Evolutionary conservation across 306 rosid species (phyloP).

Genomic region (Quillaja saponaria): DNA sequence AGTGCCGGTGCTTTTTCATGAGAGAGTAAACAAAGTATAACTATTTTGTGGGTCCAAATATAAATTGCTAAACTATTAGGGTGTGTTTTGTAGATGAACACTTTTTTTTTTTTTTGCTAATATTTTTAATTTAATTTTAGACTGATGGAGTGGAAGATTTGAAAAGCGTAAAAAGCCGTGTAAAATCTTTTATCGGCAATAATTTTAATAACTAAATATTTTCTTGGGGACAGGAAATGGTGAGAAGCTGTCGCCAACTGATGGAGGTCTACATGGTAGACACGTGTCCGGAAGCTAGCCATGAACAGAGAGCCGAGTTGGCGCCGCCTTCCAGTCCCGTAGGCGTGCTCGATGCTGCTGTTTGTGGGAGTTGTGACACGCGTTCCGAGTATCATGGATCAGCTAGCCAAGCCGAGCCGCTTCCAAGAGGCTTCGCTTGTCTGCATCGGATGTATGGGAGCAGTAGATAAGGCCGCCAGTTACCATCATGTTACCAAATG

Average conservation of each 20-base stretch:
- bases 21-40: conserved; percentile 40
- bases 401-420: conserved; percentile 41
- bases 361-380: conserved; percentile 59
- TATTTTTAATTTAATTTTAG: too few relatives aligned
- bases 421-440: conserved; percentile 43
- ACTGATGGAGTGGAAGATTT: conserved; percentile 23
- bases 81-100: neutral
- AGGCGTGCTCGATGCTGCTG: conserved; percentile 71
- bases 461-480: conserved; percentile 23
- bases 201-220: neutral
- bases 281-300: conserved; percentile 53
- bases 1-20: conserved; percentile 27
- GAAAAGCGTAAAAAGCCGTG: conserved; percentile 40
- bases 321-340: conserved; percentile 59
- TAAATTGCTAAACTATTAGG: neutral
- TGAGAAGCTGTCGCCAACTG: conserved; percentile 80
- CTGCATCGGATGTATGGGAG: conserved; percentile 42
- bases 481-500: neutral
- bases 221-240: conserved; percentile 60
- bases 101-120: neutral
- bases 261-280: conserved; percentile 64
- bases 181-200: neutral
- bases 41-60: neutral
- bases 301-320: conserved; percentile 20
- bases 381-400: conserved; percentile 40